phyloP scores from a whole-genome alignment of 176 grass and related monocot genomes.

The Zizania latifolia region DNA sequence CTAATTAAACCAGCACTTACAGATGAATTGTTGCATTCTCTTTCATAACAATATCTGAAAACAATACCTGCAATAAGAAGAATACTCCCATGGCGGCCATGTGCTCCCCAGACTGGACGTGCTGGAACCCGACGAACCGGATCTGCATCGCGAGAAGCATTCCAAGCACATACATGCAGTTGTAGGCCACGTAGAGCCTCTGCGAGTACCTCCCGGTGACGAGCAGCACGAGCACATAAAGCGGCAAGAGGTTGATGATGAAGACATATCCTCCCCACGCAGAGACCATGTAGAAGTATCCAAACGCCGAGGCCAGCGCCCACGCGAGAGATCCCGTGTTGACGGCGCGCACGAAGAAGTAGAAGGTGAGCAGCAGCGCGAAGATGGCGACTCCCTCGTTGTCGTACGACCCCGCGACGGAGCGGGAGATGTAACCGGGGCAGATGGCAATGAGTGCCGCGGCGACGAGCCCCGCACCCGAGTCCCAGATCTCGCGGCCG shows the following conservation, averaged over 20 bases:
- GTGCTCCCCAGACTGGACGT: constrained; percentile 96
- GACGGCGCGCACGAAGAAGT: constrained; percentile 93
- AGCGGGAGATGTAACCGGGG: constrained; percentile 96
- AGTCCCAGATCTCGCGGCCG: constrained; percentile 98
- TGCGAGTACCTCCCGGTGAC: constrained; percentile 93
- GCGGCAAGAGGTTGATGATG: constrained; percentile 93
- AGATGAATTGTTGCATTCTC: not conserved
- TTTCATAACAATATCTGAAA: not conserved
- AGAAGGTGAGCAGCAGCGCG: constrained; percentile 94
- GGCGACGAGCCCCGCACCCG: constrained; percentile 72
- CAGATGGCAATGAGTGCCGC: constrained; percentile 89
- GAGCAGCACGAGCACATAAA: constrained; percentile 90
- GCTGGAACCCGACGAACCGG: constrained; percentile 94
- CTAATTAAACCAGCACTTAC: not conserved
- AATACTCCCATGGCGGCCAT: constrained; percentile 97
- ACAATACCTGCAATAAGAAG: constrained; percentile 82
- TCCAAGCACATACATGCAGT: constrained; percentile 85
- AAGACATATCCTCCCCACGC: constrained; percentile 99
- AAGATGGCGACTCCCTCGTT: constrained; percentile 98
- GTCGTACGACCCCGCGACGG: constrained; percentile 83
- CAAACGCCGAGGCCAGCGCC: constrained; percentile 80
- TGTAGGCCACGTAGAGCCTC: constrained; percentile 96
- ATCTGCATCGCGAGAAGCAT: constrained; percentile 99
- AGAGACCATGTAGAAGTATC: constrained; percentile 99
- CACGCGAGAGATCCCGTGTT: constrained; percentile 91